Conservation (phyloP, 345 rosid species). For the Litchi chinensis region DNA sequence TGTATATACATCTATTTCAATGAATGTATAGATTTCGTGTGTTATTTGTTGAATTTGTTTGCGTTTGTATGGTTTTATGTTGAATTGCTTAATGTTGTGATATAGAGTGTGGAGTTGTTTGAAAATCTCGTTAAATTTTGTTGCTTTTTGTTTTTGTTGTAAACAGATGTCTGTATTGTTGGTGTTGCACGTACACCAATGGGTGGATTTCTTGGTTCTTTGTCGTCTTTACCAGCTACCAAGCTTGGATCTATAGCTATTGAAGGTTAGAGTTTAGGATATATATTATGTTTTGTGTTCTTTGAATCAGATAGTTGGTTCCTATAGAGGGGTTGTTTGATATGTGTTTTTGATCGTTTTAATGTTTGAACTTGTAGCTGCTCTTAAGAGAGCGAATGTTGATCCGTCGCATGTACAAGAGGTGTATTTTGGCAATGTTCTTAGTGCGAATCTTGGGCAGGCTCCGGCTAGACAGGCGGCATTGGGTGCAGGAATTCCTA, state of each 20-base stretch:
- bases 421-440: constrained; percentile 93
- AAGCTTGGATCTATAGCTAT: constrained; percentile 94
- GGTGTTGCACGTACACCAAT: constrained; percentile 98
- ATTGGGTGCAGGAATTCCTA: constrained; percentile 89
- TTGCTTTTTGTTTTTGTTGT: constrained; percentile 20
- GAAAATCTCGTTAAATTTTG: not conserved
- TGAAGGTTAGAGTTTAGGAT: constrained; percentile 47
- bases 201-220: constrained; percentile 91
- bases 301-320: not conserved
- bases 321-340: not conserved
- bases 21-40: constrained; percentile 3
- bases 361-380: constrained; percentile 54
- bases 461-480: constrained; percentile 99
- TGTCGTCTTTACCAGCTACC: constrained; percentile 84
- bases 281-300: not conserved
- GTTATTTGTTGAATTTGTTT: constrained; percentile 1
- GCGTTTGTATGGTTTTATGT: no score
- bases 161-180: constrained; percentile 89
- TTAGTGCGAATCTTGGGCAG: constrained; percentile 95
- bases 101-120: no score
- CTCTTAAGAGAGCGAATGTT: constrained; percentile 83
- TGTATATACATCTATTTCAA: constrained; percentile 13
- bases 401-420: constrained; percentile 92
- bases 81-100: no score
- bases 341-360: constrained; percentile 15